Evolutionary conservation across 441 rosid species (phyloP), one percentile per base, ranked within the genome.

Genomic region (Gossypium davidsonii): DNA sequence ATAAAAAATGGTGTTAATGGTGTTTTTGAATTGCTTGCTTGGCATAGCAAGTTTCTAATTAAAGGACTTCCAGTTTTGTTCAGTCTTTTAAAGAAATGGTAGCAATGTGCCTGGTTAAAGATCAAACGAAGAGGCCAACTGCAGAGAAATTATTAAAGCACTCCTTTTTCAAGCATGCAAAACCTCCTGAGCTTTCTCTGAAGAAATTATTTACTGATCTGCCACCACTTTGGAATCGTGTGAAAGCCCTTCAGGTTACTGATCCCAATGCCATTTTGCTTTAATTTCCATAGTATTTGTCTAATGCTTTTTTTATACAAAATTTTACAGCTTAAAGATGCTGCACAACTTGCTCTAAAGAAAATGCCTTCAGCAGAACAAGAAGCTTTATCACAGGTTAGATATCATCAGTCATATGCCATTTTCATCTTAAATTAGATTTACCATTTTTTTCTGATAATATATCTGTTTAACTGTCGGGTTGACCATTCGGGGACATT

Each of bases 11-110:
- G 67, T 71, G 12, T 66, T 28, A 71, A 67, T 73, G 42, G 28
- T 61, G 12, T 56, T 58, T 28, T 52, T 34, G 53, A 66, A 59
- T 67, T 39, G 53, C 58, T 67, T 53, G 37, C 84, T 21, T 79
- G 53, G 34, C 78, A 42, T 74, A 60, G 46, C 78, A 76, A 78
- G 85, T 79, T 89, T 88, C 98, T 96, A 81, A 96, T 87, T 83
- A 78, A 89, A 86, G 82, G 82, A 86, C 87, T 93, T 86, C 87
- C 96, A 90, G 97, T 85, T 88, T 97, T 95, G 78, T 85, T 79
- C 98, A 96, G 98, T 90, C 97, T 82, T 96, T 96, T 86, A 93
- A 96, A 96, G 98, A 96, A 88, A 96, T 96, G 99, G 97, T 96
- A 76, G 98, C 98, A 58, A 96, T 93, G 98, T 96, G 99, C 86